A percentile compares a stretch with the other conserved stretches of the same genome.
Evolutionary conservation across 768 basidiomycete genomes (phyloP).

Genomic region (Leccinum obscurum): DNA sequence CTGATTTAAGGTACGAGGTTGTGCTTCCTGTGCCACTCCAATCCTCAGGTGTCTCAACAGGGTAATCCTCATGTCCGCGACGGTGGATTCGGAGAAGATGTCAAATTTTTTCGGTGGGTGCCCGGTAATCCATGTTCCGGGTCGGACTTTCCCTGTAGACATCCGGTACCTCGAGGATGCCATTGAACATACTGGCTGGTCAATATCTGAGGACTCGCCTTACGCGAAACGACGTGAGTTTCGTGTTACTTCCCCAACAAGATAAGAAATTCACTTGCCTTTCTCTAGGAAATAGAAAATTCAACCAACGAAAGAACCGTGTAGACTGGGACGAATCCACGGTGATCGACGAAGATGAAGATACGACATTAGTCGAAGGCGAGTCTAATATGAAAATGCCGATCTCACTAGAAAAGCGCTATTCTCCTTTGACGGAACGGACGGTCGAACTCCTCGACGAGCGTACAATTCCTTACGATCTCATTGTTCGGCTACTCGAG

Average conservation of each 20-base stretch:
- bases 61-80: constrained; percentile 96
- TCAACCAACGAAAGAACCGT: constrained; percentile 57
- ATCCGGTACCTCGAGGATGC: constrained; percentile 88
- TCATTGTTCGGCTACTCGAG: constrained; percentile 83
- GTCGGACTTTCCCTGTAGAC: constrained; percentile 92
- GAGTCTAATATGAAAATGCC: constrained; percentile 23
- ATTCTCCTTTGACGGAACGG: constrained; percentile 68
- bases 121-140: constrained; percentile 85
- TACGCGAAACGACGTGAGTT: constrained; percentile 72
- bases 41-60: constrained; percentile 39
- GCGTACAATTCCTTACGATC: constrained; percentile 85
- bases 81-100: constrained; percentile 88
- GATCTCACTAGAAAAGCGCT: constrained; percentile 72
- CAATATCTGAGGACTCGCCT: constrained; percentile 74
- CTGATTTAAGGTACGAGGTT: constrained; percentile 73
- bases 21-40: not conserved
- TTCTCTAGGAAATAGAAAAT: constrained; percentile 59
- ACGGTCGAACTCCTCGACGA: constrained; percentile 89
- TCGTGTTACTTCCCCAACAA: not conserved
- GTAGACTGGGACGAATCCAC: constrained; percentile 82
- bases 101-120: constrained; percentile 86
- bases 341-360: constrained; percentile 62
- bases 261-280: not conserved
- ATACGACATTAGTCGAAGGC: constrained; percentile 39
- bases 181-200: constrained; percentile 78